These are phyloP conservation scores for Astrothelium subdiscretum DNA, from an alignment of 495 filamentous ascomycete genomes.

Conservation along the genomic window DNA sequence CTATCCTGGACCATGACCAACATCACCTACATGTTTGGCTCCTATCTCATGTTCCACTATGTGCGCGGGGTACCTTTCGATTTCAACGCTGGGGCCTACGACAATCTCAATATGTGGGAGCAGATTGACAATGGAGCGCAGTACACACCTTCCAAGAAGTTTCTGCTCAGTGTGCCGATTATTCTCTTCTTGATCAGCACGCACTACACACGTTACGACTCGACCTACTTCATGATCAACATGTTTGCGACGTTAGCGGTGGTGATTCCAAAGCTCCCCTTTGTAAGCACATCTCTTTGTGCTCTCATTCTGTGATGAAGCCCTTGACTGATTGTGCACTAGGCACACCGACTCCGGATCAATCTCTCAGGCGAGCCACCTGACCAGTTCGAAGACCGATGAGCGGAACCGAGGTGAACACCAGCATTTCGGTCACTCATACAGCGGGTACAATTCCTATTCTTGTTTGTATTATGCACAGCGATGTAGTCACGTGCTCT, in stretches of 20 bases:
- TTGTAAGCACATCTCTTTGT: conserved; percentile 48
- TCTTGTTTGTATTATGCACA: not conserved
- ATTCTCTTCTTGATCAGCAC: conserved; percentile 91
- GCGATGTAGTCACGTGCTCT: not conserved
- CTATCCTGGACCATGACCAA: conserved; percentile 98
- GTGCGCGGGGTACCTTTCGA: conserved; percentile 97
- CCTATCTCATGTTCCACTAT: conserved; percentile 98
- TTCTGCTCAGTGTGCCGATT: conserved; percentile 86
- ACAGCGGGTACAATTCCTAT: not conserved
- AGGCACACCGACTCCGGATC: not conserved
- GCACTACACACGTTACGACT: conserved; percentile 95
- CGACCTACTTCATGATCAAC: conserved; percentile 94
- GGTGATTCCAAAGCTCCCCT: conserved; percentile 90
- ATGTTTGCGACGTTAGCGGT: conserved; percentile 82
- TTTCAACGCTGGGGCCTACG: conserved; percentile 97
- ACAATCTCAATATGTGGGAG: conserved; percentile 99
- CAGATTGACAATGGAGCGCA: conserved; percentile 99
- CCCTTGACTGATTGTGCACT: not conserved
- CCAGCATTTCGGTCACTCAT: not conserved
- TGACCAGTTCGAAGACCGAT: not conserved
- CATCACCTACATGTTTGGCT: conserved; percentile 97
- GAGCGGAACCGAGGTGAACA: not conserved
- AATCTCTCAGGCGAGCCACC: not conserved
- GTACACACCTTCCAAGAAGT: conserved; percentile 97
- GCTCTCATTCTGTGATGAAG: not conserved